Conservation (phyloP, 106 monocot genomes). For the Agapanthus africanus region DNA sequence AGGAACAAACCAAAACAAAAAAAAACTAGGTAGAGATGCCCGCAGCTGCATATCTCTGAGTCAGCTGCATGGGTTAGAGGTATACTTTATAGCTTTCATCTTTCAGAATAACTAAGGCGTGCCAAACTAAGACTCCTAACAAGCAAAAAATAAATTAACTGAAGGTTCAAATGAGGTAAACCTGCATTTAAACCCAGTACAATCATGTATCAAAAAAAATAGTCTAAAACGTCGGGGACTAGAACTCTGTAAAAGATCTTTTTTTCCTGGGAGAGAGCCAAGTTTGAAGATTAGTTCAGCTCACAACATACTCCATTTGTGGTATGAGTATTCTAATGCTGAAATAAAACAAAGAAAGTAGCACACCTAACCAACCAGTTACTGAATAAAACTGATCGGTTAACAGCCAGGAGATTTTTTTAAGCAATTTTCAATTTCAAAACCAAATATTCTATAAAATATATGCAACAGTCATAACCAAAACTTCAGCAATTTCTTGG, state of each 20-base stretch:
- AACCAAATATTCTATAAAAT: neutral
- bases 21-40: neutral
- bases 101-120: too few relatives aligned
- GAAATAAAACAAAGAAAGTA: constrained; percentile 6
- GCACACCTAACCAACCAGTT: neutral
- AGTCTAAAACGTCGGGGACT: neutral
- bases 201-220: neutral
- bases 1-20: neutral
- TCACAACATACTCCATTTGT: neutral
- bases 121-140: neutral
- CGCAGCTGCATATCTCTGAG: too few relatives aligned
- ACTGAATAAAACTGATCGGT: neutral
- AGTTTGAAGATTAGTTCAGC: neutral
- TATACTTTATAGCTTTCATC: too few relatives aligned
- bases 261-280: neutral
- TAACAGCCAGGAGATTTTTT: neutral
- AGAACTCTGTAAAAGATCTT: neutral
- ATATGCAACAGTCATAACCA: too few relatives aligned
- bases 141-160: neutral
- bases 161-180: neutral
- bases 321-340: neutral
- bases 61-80: too few relatives aligned
- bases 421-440: neutral
- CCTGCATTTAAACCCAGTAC: neutral
- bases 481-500: neutral